Evolutionary conservation across 2,329 filamentous ascomycete species (phyloP), one percentile per base, ranked within the genome.

Genomic region (Sclerotinia spermophila): DNA sequence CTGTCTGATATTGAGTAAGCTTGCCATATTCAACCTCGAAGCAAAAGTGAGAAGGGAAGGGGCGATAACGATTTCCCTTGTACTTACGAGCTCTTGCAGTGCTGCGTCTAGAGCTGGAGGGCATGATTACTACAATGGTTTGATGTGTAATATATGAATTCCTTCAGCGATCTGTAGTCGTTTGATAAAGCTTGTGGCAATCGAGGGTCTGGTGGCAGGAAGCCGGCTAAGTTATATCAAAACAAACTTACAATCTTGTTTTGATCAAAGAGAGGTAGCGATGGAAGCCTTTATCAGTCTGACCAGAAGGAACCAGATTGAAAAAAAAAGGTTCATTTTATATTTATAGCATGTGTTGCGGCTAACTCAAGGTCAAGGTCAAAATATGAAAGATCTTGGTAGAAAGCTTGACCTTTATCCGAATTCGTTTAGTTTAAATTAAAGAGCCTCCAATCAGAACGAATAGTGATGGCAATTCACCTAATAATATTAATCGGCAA

Each of bases 1-100:
- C n/a, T 44, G 10, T 65, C 68, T 69, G n/a, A n/a, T 55, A 56
- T 55, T 48, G 59, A 69, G 48, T 69, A 69, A 69, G 68, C 68
- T 69, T 69, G 40, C 48, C 48, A 27, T 45, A 27, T 65, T 56
- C 15, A 56, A 38, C 5, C 10, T 24, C 35, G n/a, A 56, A 66
- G 48, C 42, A 27, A 53, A 65, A 21, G 61, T 67, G 65, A 67
- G 65, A 59, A 35, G 38, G 68, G 68, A 69, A 69, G 40, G 59
- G 68, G 55, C 68, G 68, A 69, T 40, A 38, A 65, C 17, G 59
- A 55, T 42, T 45, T 38, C 35, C 27, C 35, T 45, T 13, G 19
- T 45, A 69, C 68, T 65, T 69, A 69, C 68, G 44, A 45, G 44
- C 45, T 59, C 59, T 59, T 45, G 60, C 17, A 19, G 38, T 69